phyloP scores from a whole-genome alignment of 139 green algal genomes.

The Chlamydomonas sp. region DNA sequence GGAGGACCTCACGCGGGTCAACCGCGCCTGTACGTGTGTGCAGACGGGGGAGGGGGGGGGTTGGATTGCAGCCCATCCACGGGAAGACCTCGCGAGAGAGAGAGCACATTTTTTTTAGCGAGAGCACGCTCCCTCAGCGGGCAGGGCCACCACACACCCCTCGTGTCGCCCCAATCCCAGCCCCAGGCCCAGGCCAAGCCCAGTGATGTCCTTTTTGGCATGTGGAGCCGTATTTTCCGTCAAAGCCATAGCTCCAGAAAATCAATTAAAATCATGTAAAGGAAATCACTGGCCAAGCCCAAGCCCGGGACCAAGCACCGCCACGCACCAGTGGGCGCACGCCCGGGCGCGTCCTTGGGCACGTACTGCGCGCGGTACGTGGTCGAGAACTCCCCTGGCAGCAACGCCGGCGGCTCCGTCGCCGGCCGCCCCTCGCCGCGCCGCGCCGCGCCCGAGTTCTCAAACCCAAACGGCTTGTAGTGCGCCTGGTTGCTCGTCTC shows the following conservation, averaged over 20 bases:
- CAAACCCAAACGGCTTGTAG: constrained; percentile 29
- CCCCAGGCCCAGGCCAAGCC: too few relatives aligned
- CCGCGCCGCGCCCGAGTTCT: background rate
- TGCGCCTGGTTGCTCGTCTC: constrained; percentile 39
- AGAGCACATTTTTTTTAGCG: too few relatives aligned
- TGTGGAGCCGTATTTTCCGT: too few relatives aligned
- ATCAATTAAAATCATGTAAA: too few relatives aligned
- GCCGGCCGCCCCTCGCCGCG: constrained; percentile 1
- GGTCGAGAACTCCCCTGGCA: constrained; percentile 33
- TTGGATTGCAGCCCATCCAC: constrained; percentile 30
- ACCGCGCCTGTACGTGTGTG: background rate
- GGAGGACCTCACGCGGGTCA: constrained; percentile 15
- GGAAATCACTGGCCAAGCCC: too few relatives aligned
- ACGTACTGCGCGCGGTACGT: constrained; percentile 31
- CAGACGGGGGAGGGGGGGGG: too few relatives aligned
- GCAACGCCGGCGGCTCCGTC: constrained; percentile 12
- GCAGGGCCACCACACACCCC: too few relatives aligned
- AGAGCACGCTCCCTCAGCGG: too few relatives aligned
- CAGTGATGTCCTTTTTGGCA: too few relatives aligned
- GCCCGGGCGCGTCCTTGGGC: constrained; percentile 24
- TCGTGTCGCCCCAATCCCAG: too few relatives aligned
- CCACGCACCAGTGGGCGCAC: background rate
- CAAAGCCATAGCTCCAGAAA: too few relatives aligned
- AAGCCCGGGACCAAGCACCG: too few relatives aligned
- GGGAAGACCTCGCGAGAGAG: constrained; percentile 10